Percentiles rank a stretch among this genome's conserved stretches.
Evolutionary conservation across 192 early-diverging fungal genomes (phyloP).

Genomic region (Coemansia sp.): DNA sequence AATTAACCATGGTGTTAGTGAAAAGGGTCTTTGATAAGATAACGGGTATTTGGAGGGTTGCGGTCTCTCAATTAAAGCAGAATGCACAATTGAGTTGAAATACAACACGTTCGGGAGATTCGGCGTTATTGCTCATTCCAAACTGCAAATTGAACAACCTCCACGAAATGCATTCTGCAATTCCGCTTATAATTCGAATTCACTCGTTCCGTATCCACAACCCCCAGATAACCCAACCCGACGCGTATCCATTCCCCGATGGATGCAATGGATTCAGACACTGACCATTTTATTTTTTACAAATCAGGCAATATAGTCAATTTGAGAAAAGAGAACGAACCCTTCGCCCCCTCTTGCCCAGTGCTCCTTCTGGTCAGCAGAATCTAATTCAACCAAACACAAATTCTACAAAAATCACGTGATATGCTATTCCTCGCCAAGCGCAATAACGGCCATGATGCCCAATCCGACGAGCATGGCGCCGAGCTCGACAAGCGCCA

Average conservation of each 20-base stretch:
- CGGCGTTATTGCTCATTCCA: background rate
- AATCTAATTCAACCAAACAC: background rate
- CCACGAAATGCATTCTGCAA: background rate
- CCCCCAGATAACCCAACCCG: background rate
- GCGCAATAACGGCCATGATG: constrained; percentile 75
- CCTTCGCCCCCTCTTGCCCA: background rate
- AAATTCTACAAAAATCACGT: background rate
- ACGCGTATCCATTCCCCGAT: constrained; percentile 11
- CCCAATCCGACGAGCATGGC: constrained; percentile 74
- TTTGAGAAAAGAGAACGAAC: constrained; percentile 4
- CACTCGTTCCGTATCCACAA: background rate
- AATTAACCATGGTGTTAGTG: background rate
- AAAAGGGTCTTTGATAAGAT: background rate
- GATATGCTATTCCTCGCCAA: constrained; percentile 60
- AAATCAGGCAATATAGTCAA: constrained; percentile 3
- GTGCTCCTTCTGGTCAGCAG: background rate
- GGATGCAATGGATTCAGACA: constrained; percentile 35
- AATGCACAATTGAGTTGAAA: too few relatives aligned
- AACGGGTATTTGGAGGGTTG: background rate
- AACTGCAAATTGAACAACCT: background rate
- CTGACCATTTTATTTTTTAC: constrained; percentile 36
- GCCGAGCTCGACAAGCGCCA: constrained; percentile 59
- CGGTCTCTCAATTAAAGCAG: background rate
- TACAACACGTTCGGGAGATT: background rate
- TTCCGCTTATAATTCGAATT: constrained; percentile 4